These are phyloP conservation scores for Darksidea phi DNA, from an alignment of 495 filamentous ascomycete genomes.

Conservation along the genomic window DNA sequence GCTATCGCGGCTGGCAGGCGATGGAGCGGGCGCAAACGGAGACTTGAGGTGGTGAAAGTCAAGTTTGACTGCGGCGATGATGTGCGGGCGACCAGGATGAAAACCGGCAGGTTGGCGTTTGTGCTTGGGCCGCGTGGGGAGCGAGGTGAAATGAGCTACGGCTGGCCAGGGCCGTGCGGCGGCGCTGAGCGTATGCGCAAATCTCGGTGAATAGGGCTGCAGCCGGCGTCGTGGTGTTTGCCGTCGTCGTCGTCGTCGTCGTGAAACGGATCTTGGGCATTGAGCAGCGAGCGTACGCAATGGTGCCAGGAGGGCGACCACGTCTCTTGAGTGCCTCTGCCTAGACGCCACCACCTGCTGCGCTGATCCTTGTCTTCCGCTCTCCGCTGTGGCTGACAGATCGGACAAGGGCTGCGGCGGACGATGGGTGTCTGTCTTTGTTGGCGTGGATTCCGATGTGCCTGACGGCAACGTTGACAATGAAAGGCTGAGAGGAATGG, in stretches of 20 bases:
- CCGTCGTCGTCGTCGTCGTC: neutral
- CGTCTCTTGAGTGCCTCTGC: too few species aligned
- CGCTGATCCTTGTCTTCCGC: too few species aligned
- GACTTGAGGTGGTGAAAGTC: neutral
- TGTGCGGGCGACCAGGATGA: slow-evolving; percentile 12
- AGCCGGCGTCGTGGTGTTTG: neutral
- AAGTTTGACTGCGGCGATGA: neutral
- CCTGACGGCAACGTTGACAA: too few species aligned
- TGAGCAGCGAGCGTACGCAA: too few species aligned
- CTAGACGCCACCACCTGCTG: too few species aligned
- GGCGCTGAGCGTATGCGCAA: neutral
- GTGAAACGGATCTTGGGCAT: too few species aligned
- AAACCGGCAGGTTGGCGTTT: slow-evolving; percentile 13
- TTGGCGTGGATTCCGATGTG: neutral
- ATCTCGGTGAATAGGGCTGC: neutral
- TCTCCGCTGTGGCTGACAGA: neutral
- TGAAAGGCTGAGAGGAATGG: too few species aligned
- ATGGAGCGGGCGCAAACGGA: neutral
- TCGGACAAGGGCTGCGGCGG: slow-evolving; percentile 1
- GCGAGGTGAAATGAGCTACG: slow-evolving; percentile 18
- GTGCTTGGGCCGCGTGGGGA: slow-evolving; percentile 20
- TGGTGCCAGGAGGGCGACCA: too few species aligned
- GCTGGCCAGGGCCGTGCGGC: slow-evolving; percentile 2
- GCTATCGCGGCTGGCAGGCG: slow-evolving; percentile 1
- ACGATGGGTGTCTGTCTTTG: neutral